phyloP scores from a whole-genome alignment of 2,329 filamentous ascomycete species.

The Escovopsis sp. region DNA sequence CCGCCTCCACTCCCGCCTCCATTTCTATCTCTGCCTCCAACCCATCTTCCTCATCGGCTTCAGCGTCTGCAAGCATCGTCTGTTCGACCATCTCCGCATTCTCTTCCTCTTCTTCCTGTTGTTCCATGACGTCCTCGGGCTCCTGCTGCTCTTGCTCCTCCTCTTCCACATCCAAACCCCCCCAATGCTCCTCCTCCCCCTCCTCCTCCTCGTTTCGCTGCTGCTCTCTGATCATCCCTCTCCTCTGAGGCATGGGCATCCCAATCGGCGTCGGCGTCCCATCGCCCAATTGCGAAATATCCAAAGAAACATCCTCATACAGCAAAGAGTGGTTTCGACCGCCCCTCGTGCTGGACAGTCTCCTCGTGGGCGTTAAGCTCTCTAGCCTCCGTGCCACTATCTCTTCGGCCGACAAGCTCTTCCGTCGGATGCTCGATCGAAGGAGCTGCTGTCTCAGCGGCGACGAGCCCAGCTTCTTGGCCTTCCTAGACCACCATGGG shows the following conservation, averaged over 20 bases:
- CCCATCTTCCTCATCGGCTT: not conserved
- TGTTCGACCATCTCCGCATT: not conserved
- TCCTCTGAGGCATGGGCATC: too few species aligned
- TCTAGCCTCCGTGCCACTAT: constrained; percentile 1
- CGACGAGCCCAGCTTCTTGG: constrained; percentile 16
- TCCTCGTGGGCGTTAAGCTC: constrained; percentile 4
- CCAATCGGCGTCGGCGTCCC: constrained; percentile 25
- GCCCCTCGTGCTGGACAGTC: not conserved
- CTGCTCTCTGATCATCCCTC: too few species aligned
- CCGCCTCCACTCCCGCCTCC: not conserved
- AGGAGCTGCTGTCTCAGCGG: constrained; percentile 20
- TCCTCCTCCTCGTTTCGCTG: constrained; percentile 5
- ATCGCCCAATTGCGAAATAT: constrained; percentile 36
- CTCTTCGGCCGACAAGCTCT: constrained; percentile 5
- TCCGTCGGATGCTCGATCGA: constrained; percentile 13
- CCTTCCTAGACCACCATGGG: constrained; percentile 19
- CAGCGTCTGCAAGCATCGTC: constrained; percentile 1
- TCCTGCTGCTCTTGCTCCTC: not conserved
- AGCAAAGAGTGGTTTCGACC: constrained; percentile 7
- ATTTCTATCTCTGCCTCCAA: not conserved
- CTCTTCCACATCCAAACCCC: constrained; percentile 1
- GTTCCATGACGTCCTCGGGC: not conserved
- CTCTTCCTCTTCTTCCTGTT: not conserved
- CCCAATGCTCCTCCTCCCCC: constrained; percentile 5
- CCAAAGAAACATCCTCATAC: constrained; percentile 43